Base-by-base conservation (phyloP, 1,139 yeast genomes). In the Kodamaea fungicola region DNA sequence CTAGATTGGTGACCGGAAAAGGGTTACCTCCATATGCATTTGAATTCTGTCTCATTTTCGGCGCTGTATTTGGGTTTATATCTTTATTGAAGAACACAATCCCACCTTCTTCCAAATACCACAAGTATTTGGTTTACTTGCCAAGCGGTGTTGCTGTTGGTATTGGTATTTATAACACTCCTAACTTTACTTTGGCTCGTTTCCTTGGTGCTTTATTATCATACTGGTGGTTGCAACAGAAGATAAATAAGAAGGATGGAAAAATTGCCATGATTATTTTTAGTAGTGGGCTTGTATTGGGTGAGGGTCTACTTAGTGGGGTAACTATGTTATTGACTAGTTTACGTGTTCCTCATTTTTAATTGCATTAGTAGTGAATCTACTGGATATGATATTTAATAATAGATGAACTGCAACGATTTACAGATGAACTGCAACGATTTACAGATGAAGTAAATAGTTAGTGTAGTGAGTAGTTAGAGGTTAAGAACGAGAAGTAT, bases 101-200 rank as follows among this genome's bases (percentile, higher is more conserved):
- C 8, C 73, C 80, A 3, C 60, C 61, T 19, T 50, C 61, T 6
- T 57, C 67, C 12, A 56, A 61, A 34, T 64, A 60, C 48, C 62
- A 68, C 41, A 62, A 64, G 40, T 71, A 71, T 52, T 54, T 80
- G 40, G 62, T 66, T 1, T 86, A 77, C 65, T 56, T 89, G 23
- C 98, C 98, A 1, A 83, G 88, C 30, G 98, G 98, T 7, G 95
- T 92, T 12, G 97, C 98, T 0, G 96, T 89, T 8, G 98, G 98
- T 1, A 84, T 92, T 42, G 98, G 98, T 13, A 87, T 92, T 44
- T 92, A 92, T 57, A 92, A 92, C 56, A 76, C 94, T 0, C 97
- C 97, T 2, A 83, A 89, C 35, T 92, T 92, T 61, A 92, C 98
- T 0, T 69, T 92, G 30, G 97, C 97, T 1, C 71, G 98, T 50